Evolutionary conservation across 1,284 basidiomycete species (phyloP).

Genomic region (Irpex rosettiformis): DNA sequence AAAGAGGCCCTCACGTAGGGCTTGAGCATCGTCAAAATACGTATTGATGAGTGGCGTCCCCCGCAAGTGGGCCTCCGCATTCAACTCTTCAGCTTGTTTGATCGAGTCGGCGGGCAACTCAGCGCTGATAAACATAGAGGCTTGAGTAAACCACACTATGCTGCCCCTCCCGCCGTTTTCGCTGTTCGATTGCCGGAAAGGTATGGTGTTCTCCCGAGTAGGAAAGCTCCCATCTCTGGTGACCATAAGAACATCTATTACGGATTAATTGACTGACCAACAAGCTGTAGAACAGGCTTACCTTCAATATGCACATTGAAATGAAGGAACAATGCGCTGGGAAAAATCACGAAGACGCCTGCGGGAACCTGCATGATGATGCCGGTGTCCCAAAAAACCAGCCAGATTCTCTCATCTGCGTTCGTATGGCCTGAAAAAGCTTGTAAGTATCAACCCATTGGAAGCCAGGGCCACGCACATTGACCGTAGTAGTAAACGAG

Average conservation of each 20-base stretch:
- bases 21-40: neutral
- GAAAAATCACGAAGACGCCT: conserved; percentile 7
- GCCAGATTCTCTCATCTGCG: neutral
- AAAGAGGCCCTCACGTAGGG: neutral
- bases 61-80: neutral
- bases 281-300: neutral
- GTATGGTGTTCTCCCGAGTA: neutral
- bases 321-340: conserved; percentile 6
- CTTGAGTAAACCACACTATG: conserved; percentile 9
- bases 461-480: neutral
- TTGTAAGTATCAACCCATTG: neutral
- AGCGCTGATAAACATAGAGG: conserved; percentile 1
- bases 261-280: neutral
- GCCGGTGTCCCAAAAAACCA: conserved; percentile 9
- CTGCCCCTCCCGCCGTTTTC: neutral
- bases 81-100: neutral
- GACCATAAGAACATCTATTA: neutral
- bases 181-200: neutral
- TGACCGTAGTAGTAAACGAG: conserved; percentile 2
- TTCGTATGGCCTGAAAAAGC: neutral
- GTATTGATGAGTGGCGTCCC: neutral
- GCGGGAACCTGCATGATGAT: conserved; percentile 9
- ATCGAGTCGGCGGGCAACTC: neutral
- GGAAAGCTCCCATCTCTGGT: neutral
- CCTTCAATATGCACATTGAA: conserved; percentile 8